Evolutionary conservation across 768 basidiomycete species (phyloP).

Genomic region (Kwoniella dendrophila): DNA sequence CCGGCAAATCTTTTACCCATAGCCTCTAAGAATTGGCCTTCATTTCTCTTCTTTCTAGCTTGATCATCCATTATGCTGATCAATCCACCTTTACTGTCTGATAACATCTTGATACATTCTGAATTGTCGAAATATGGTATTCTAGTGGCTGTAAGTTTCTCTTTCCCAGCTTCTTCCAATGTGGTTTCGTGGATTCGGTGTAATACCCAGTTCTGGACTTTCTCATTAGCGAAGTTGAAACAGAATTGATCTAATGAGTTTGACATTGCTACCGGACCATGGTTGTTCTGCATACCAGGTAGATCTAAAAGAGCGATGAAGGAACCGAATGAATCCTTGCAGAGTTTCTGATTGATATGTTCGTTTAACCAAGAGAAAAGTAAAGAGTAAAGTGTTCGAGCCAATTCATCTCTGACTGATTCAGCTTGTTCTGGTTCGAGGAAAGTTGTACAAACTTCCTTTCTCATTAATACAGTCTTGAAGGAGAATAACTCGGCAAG

Average conservation of each 20-base stretch:
- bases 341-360: conserved; percentile 90
- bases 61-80: conserved; percentile 99
- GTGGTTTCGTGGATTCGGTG: conserved; percentile 77
- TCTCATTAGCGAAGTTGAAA: conserved; percentile 94
- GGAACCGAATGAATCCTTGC: conserved; percentile 81
- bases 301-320: conserved; percentile 94
- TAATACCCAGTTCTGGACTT: conserved; percentile 79
- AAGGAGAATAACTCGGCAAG: conserved; percentile 83
- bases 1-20: conserved; percentile 93
- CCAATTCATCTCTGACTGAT: conserved; percentile 90
- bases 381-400: conserved; percentile 88
- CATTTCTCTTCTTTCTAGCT: conserved; percentile 86
- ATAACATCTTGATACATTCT: conserved; percentile 82
- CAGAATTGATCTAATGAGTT: conserved; percentile 97
- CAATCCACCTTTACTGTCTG: conserved; percentile 83
- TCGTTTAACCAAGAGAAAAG: conserved; percentile 97
- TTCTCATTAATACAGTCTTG: conserved; percentile 88
- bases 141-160: conserved; percentile 68
- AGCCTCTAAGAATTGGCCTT: conserved; percentile 90
- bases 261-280: conserved; percentile 55
- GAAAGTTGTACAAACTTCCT: conserved; percentile 96
- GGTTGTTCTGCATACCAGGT: conserved; percentile 86
- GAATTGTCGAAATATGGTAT: conserved; percentile 82
- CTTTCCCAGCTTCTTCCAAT: conserved; percentile 77
- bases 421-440: conserved; percentile 91